A percentile compares a stretch with the other conserved stretches of the same genome.
Evolutionary conservation across 768 basidiomycete genomes (phyloP).

Genomic region (Suillus bovinus): DNA sequence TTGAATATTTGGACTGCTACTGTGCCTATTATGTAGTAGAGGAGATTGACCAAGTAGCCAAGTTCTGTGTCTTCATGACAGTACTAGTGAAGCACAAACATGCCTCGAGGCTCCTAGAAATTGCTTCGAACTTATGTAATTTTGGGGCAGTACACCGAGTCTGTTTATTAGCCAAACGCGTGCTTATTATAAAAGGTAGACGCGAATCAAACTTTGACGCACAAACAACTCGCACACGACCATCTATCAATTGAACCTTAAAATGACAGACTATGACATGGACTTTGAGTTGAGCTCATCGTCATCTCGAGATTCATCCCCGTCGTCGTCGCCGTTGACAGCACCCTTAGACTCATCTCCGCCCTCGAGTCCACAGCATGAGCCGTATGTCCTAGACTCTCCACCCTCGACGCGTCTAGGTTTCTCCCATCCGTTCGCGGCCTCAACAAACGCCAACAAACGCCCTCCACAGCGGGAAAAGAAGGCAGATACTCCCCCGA

Average conservation of each 20-base stretch:
- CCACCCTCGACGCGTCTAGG: slow-evolving; percentile 24
- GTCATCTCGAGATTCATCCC: slow-evolving; percentile 39
- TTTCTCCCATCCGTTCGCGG: slow-evolving; percentile 55
- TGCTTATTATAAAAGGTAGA: slow-evolving; percentile 6
- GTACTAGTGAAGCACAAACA: background rate
- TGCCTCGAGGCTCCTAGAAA: background rate
- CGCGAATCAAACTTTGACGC: no score
- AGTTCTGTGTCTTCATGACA: background rate
- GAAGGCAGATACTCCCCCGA: slow-evolving; percentile 23
- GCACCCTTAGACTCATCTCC: slow-evolving; percentile 41
- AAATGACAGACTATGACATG: slow-evolving; percentile 7
- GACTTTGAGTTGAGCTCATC: slow-evolving; percentile 5
- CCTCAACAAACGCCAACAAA: slow-evolving; percentile 49
- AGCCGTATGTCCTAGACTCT: slow-evolving; percentile 30
- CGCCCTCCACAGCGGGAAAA: slow-evolving; percentile 48
- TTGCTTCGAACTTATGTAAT: no score
- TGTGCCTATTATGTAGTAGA: background rate
- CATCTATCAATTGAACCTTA: background rate
- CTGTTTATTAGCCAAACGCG: background rate
- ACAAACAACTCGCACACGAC: slow-evolving; percentile 9
- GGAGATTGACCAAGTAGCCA: background rate
- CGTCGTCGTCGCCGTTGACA: slow-evolving; percentile 49
- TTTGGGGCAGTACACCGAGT: no score
- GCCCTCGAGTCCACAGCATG: slow-evolving; percentile 33
- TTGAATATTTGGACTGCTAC: background rate